These are phyloP conservation scores for Septoria petroselini DNA, from an alignment of 2,329 filamentous ascomycete species.

Conservation along the genomic window DNA sequence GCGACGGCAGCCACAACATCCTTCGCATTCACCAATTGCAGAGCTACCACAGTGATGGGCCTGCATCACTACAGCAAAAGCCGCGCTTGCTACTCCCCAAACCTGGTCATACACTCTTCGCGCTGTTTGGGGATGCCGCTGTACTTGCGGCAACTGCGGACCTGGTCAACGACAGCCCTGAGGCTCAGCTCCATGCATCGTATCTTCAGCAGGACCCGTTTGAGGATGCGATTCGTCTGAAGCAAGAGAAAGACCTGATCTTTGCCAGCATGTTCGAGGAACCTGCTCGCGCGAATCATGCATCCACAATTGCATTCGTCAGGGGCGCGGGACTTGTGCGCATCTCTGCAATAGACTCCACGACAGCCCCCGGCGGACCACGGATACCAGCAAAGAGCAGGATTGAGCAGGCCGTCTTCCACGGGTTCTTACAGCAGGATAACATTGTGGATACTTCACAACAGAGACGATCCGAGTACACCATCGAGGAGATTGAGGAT, in stretches of 20 bases:
- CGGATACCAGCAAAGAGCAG: conserved; percentile 79
- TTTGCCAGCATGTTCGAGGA: conserved; percentile 53
- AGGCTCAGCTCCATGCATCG: conserved; percentile 68
- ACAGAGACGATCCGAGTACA: conserved; percentile 61
- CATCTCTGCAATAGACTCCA: conserved; percentile 56
- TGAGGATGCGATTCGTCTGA: conserved; percentile 83
- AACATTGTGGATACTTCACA: conserved; percentile 85
- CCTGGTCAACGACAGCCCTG: conserved; percentile 63
- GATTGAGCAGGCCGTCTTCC: conserved; percentile 92
- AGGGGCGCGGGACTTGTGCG: conserved; percentile 58
- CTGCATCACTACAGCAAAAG: conserved; percentile 40
- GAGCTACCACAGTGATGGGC: conserved; percentile 46
- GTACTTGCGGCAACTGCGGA: conserved; percentile 71
- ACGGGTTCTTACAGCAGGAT: conserved; percentile 66
- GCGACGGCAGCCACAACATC: conserved; percentile 51
- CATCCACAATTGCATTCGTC: conserved; percentile 53
- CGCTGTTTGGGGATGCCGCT: conserved; percentile 75
- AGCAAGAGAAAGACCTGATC: conserved; percentile 49
- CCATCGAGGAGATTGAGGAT: conserved; percentile 65
- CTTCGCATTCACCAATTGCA: conserved; percentile 41
- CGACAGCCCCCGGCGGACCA: conserved; percentile 46
- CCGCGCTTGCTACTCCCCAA: conserved; percentile 74
- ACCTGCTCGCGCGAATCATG: conserved; percentile 37
- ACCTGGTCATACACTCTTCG: conserved; percentile 74
- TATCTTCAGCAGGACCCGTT: conserved; percentile 65